A percentile compares a stretch with the other conserved stretches of the same genome.
phyloP scores from a whole-genome alignment of 1,284 basidiomycete species.

The Pisolithus thermaeus region DNA sequence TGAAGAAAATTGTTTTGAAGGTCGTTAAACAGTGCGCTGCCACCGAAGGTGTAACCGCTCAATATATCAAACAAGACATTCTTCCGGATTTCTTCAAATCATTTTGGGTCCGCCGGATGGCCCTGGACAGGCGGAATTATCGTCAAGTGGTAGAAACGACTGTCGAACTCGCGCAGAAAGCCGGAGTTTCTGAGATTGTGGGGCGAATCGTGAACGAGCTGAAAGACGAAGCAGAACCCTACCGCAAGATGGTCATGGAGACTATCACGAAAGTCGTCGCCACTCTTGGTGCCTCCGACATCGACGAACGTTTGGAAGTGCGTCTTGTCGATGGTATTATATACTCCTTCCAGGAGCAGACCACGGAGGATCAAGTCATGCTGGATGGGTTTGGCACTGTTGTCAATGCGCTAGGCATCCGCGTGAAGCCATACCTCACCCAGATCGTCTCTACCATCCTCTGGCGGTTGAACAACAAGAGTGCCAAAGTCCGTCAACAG shows the following conservation, averaged over 20 bases:
- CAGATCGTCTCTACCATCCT: slow-evolving; percentile 99
- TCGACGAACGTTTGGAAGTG: slow-evolving; percentile 93
- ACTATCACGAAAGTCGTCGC: slow-evolving; percentile 97
- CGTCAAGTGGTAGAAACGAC: slow-evolving; percentile 98
- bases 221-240: slow-evolving; percentile 93
- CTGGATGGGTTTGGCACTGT: slow-evolving; percentile 97
- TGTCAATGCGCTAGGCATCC: slow-evolving; percentile 92
- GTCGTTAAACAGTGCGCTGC: slow-evolving; percentile 99
- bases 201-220: slow-evolving; percentile 93
- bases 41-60: slow-evolving; percentile 92
- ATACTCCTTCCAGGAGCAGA: slow-evolving; percentile 99
- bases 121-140: slow-evolving; percentile 94
- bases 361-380: slow-evolving; percentile 98
- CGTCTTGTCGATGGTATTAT: slow-evolving; percentile 97
- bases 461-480: slow-evolving; percentile 99
- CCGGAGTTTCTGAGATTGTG: slow-evolving; percentile 94
- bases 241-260: slow-evolving; percentile 99
- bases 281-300: slow-evolving; percentile 90
- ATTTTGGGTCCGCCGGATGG: slow-evolving; percentile 98
- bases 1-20: slow-evolving; percentile 99
- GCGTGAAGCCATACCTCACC: slow-evolving; percentile 98
- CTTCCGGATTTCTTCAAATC: slow-evolving; percentile 99
- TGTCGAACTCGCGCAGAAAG: slow-evolving; percentile 94
- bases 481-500: slow-evolving; percentile 97
- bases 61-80: slow-evolving; percentile 95